phyloP scores from a whole-genome alignment of 164 flowering plant genomes.

The Amborella trichopoda region DNA sequence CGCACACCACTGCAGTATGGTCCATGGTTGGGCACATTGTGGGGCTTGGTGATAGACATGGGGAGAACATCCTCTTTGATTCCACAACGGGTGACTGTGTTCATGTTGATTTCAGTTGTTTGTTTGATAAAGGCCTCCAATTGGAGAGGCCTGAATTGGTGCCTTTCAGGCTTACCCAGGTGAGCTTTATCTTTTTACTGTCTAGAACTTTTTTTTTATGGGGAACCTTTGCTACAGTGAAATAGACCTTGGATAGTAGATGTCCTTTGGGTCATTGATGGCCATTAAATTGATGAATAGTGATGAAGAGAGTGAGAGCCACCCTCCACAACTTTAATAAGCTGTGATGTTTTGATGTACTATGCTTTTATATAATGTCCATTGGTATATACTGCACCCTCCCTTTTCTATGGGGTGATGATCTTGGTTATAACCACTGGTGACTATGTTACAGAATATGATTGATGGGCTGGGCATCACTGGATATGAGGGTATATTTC shows the following conservation, averaged over 20 bases:
- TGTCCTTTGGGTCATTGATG: no score
- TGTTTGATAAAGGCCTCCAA: conserved; percentile 95
- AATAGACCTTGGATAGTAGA: no score
- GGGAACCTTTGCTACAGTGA: no score
- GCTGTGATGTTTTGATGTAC: no score
- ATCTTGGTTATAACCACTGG: no score
- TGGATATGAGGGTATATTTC: conserved; percentile 87
- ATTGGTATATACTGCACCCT: no score
- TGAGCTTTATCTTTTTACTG: conserved; percentile 9
- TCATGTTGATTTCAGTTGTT: conserved; percentile 99
- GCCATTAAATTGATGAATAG: no score
- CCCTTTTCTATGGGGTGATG: no score
- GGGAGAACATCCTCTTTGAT: conserved; percentile 97
- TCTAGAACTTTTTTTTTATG: neutral
- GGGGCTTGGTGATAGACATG: conserved; percentile 98
- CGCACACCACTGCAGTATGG: conserved; percentile 99
- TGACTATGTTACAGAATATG: conserved; percentile 95
- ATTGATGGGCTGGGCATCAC: conserved; percentile 97
- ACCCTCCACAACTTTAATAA: no score
- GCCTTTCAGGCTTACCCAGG: conserved; percentile 99
- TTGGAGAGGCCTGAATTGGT: conserved; percentile 99
- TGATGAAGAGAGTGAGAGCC: no score
- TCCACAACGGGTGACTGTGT: conserved; percentile 98
- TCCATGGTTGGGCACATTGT: conserved; percentile 99
- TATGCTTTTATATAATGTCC: no score